Conservation (phyloP, 805 yeast species). For the Barnettozyma pratensis region DNA sequence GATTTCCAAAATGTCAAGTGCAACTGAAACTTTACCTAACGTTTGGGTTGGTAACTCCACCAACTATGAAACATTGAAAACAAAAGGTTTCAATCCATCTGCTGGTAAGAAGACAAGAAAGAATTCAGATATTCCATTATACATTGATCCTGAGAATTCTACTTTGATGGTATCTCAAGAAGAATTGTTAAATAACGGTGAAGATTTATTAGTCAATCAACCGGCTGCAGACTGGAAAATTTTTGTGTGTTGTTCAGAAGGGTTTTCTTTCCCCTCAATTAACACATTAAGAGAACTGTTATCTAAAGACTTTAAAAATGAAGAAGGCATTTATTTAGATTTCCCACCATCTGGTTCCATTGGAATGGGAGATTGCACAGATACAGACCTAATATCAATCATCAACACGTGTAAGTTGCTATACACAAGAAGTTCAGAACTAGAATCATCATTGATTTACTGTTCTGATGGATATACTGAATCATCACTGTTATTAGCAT, state of each 20-base stretch:
- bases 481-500: conserved; percentile 67
- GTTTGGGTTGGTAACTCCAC: conserved; percentile 84
- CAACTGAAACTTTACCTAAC: conserved; percentile 48
- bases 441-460: conserved; percentile 47
- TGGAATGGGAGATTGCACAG: conserved; percentile 65
- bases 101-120: conserved; percentile 7
- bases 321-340: conserved; percentile 33
- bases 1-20: conserved; percentile 77
- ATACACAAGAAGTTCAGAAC: conserved; percentile 33
- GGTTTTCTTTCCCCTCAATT: conserved; percentile 47
- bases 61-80: conserved; percentile 48
- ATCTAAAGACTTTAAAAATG: conserved; percentile 7
- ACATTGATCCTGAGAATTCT: conserved; percentile 48
- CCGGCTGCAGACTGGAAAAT: conserved; percentile 53
- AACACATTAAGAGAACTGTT: conserved; percentile 29
- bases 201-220: conserved; percentile 34
- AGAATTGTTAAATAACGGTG: conserved; percentile 22
- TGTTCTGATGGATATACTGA: conserved; percentile 94
- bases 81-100: conserved; percentile 12
- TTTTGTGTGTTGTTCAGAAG: conserved; percentile 55
- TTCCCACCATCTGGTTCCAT: conserved; percentile 86
- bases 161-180: conserved; percentile 36
- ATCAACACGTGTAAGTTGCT: conserved; percentile 67
- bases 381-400: conserved; percentile 56
- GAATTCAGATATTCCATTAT: conserved; percentile 29